Base-by-base conservation (phyloP, 768 basidiomycete genomes). In the Polyporus arcularius region DNA sequence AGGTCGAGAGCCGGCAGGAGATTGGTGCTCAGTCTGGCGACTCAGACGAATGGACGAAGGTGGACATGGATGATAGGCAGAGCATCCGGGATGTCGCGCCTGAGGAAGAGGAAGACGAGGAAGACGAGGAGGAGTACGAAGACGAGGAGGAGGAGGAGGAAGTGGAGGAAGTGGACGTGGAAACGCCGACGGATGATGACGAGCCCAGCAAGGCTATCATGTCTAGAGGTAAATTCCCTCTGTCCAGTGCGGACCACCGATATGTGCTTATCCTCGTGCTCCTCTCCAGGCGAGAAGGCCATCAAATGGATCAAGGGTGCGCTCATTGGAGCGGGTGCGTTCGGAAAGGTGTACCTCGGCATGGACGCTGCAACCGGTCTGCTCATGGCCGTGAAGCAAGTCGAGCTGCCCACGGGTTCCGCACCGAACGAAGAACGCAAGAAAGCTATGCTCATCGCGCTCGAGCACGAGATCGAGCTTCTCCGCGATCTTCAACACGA, bases 271-370 rank as follows among this genome's bases (percentile, higher is more conserved):
- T 32, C 7, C 5, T 28, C 21, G 28, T 7, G 9, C 51, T 54
- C 42, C 43, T 7, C 4, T 64, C 31, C 68, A 73, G 66, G 71
- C 84, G 92, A 87, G 42, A 72, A 75, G 45, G 77, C 77, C 12
- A 91, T 89, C 71, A 97, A 96, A 73, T 98, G 96, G 95, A 94
- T 96, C 76, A 96, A 96, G 67, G 95, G 94, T 50, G 95, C 95
- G 10, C 83, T 97, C 66, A 96, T 97, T 64, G 94, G 96, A 62
- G 90, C 94, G 47, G 94, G 94, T 4, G 96, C 95, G 0, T 96
- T 96, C 69, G 94, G 95, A 53, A 93, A 94, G 70, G 94, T 97
- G 41, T 97, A 94, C 74, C 86, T 97, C 10, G 94, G 94, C 38
- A 94, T 97, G 93, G 95, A 96, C 73, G 92, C 94, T 0, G 83